These are phyloP conservation scores for Neofusicoccum parvum DNA, from an alignment of 2,329 filamentous ascomycete genomes.

Conservation along the genomic window DNA sequence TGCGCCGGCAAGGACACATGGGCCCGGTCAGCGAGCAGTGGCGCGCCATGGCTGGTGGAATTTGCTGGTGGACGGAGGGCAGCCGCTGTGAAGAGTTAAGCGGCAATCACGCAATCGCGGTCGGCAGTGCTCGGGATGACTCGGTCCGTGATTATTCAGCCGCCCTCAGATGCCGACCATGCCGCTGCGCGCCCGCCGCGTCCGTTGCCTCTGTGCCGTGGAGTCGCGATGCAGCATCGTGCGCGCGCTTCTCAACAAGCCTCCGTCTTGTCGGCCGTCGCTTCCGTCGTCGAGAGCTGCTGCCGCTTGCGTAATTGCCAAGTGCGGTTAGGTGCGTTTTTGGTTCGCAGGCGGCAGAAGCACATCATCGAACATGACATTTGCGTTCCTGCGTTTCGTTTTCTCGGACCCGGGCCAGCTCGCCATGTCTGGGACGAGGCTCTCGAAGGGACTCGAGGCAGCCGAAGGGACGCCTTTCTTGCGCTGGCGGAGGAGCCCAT, in stretches of 20 bases:
- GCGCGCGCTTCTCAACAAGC: too few relatives aligned
- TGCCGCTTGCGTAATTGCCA: background rate
- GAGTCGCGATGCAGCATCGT: too few relatives aligned
- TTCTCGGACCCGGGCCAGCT: background rate
- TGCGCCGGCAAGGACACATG: background rate
- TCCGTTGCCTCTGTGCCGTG: too few relatives aligned
- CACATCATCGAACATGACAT: background rate
- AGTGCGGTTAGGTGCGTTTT: background rate
- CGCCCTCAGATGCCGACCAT: background rate
- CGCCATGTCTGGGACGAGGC: background rate
- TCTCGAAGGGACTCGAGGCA: too few relatives aligned
- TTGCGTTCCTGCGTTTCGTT: background rate
- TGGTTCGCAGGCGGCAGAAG: background rate
- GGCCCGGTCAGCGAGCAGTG: background rate
- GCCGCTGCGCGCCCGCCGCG: background rate
- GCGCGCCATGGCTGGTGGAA: slow-evolving; percentile 17
- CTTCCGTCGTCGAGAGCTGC: background rate
- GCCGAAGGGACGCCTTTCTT: too few relatives aligned
- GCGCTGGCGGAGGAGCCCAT: too few relatives aligned
- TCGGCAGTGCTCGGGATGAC: background rate
- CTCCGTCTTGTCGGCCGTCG: too few relatives aligned
- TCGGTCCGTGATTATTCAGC: slow-evolving; percentile 19
- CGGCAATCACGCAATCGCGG: background rate
- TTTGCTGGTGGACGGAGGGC: background rate
- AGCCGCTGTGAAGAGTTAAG: too few relatives aligned